Evolutionary conservation across 345 rosid genomes (phyloP).

Genomic region (Odontarrhena argentea): DNA sequence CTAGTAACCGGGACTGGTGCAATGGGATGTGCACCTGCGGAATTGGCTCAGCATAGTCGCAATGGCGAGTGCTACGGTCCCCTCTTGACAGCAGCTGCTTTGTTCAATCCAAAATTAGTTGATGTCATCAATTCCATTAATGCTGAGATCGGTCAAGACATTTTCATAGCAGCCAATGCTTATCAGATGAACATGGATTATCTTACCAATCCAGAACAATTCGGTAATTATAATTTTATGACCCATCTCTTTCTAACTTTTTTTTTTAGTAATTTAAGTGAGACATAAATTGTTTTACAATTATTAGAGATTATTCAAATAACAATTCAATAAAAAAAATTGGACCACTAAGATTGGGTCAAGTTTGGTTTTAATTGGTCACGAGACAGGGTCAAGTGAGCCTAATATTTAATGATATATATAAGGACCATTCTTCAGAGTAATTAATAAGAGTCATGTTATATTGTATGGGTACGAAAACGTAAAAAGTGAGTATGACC

Average conservation of each 20-base stretch:
- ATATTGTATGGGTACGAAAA: slow-evolving; percentile 16
- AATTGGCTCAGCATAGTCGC: slow-evolving; percentile 65
- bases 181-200: slow-evolving; percentile 57
- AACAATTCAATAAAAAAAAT: not conserved
- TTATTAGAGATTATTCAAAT: not conserved
- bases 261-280: not conserved
- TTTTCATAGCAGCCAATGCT: slow-evolving; percentile 63
- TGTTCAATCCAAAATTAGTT: slow-evolving; percentile 70
- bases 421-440: slow-evolving; percentile 14
- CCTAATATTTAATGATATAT: not conserved
- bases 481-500: slow-evolving; percentile 32
- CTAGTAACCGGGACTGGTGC: slow-evolving; percentile 90
- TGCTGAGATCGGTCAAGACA: slow-evolving; percentile 50
- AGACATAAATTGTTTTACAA: not conserved
- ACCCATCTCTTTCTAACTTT: not conserved
- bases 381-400: not conserved
- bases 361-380: not conserved
- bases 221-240: slow-evolving; percentile 45
- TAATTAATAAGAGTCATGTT: slow-evolving; percentile 8
- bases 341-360: not conserved
- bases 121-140: slow-evolving; percentile 57
- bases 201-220: slow-evolving; percentile 59
- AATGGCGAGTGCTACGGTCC: slow-evolving; percentile 69
- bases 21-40: slow-evolving; percentile 80
- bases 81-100: slow-evolving; percentile 60